A percentile compares a stretch with the other conserved stretches of the same genome.
These are phyloP conservation scores for Chenopodium berlandieri DNA, from an alignment of 148 eudicot species.

Conservation along the genomic window DNA sequence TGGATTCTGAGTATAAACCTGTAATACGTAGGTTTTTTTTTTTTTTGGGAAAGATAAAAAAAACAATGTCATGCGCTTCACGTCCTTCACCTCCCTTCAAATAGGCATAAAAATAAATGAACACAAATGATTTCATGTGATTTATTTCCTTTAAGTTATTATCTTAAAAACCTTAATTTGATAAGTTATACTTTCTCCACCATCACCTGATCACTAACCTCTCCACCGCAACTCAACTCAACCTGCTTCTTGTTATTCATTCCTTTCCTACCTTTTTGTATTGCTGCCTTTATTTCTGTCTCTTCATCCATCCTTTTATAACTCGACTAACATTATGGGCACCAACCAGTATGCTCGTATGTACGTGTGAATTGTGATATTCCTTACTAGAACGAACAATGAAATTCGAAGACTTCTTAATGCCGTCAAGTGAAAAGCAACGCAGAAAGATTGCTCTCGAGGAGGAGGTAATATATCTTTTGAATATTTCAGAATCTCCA, in stretches of 20 bases:
- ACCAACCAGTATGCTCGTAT: neutral
- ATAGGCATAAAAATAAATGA: conserved; percentile 17
- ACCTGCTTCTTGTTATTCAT: conserved; percentile 21
- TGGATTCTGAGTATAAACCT: conserved; percentile 2
- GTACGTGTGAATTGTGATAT: neutral
- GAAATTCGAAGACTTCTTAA: conserved; percentile 86
- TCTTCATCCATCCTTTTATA: conserved; percentile 17
- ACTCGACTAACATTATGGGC: neutral
- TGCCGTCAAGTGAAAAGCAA: conserved; percentile 55
- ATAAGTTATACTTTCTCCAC: conserved; percentile 30
- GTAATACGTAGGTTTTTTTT: neutral
- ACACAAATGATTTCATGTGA: conserved; percentile 38
- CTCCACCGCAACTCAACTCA: conserved; percentile 21
- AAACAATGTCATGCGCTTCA: conserved; percentile 32
- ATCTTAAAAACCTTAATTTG: conserved; percentile 12
- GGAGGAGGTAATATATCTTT: conserved; percentile 52
- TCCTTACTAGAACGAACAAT: conserved; percentile 30
- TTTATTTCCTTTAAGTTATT: conserved; percentile 1
- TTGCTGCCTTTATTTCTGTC: neutral
- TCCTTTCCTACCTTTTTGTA: conserved; percentile 22
- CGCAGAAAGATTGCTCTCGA: conserved; percentile 47
- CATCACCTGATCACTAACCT: conserved; percentile 15
- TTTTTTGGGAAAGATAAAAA: neutral
- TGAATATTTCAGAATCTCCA: no score
- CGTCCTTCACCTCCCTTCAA: conserved; percentile 43